Conservation (phyloP, 805 yeast species). For the Candida vartiovaarae region DNA sequence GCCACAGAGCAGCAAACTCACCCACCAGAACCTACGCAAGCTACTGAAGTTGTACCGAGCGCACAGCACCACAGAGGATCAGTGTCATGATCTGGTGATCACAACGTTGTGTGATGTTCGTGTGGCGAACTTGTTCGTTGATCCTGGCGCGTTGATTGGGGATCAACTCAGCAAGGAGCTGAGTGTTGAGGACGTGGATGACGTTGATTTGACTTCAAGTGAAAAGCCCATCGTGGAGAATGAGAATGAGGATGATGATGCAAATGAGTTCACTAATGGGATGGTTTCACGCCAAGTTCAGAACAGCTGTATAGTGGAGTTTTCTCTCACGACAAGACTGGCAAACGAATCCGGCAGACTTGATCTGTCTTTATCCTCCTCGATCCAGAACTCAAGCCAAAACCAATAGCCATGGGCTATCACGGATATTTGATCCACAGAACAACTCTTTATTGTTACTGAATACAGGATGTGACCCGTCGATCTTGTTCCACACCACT, state of each 20-base stretch:
- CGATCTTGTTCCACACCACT: neutral
- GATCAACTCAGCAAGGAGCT: neutral
- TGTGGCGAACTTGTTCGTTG: neutral
- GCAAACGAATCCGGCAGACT: too few species aligned
- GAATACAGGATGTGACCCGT: neutral
- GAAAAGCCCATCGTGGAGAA: neutral
- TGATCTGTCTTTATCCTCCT: too few species aligned
- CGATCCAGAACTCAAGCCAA: too few species aligned
- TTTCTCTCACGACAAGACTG: too few species aligned
- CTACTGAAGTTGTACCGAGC: neutral
- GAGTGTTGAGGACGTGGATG: neutral
- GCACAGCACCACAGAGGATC: neutral
- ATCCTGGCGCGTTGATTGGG: neutral
- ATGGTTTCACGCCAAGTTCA: too few species aligned
- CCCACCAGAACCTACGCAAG: neutral
- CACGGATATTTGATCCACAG: conserved; percentile 11
- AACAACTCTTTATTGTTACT: conserved; percentile 7
- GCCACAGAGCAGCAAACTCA: neutral
- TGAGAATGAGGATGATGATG: neutral
- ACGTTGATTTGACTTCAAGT: neutral
- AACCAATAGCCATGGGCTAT: neutral
- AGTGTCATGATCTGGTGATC: neutral
- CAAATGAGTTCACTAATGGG: too few species aligned
- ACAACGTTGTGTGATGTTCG: neutral
- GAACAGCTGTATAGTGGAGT: too few species aligned